Evolutionary conservation across 352 stramenopile species (phyloP), one percentile per base, ranked within the genome.

Genomic region (Phytophthora citricola): DNA sequence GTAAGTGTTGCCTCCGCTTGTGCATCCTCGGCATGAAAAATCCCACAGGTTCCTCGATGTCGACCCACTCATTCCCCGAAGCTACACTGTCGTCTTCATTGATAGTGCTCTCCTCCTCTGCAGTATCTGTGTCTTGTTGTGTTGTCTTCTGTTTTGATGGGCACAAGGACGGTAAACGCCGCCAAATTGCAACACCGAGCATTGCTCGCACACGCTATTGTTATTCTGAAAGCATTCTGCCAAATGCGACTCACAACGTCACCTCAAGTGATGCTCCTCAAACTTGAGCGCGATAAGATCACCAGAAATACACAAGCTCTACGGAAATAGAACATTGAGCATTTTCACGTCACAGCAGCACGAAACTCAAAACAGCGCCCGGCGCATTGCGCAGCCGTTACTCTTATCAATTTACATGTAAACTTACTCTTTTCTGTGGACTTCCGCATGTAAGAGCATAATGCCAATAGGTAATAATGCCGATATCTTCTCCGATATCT

Each of bases 1-100:
- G 73, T 22, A 93, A 53, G 26, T 75, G 58, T 4, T 85, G 68
- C 20, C 58, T 72, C 45, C 68, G 66, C 31, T 74, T 76, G 46
- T 78, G 65, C 41, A 89, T 79, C 7, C 59, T 62, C 6, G 72
- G 74, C 27, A 86, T 40, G 29, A 90, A 81, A 49, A 85, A 76
- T 4, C 84, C 81, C 4, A 61, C 64, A 1, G 78, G 72, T 27
- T 91, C 82, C 29, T 90, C 81, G 15, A 92, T 71, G 17, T 75
- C 72, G 12, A 91, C 55, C 82, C 75, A 90, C 40, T 93, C 81
- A n/a, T 41, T 69, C 4, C 71, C 76, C 40, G 58, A 64, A 34
- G 36, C 27, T 27, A 10, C 32, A 9, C 43, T 53, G 0, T 70
- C 48, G 20, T 66, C 34, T 17, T 68, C 61, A 66, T 57, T 75